Base-by-base conservation (phyloP, 1,284 basidiomycete species). In the Fomitopsis pinicola region DNA sequence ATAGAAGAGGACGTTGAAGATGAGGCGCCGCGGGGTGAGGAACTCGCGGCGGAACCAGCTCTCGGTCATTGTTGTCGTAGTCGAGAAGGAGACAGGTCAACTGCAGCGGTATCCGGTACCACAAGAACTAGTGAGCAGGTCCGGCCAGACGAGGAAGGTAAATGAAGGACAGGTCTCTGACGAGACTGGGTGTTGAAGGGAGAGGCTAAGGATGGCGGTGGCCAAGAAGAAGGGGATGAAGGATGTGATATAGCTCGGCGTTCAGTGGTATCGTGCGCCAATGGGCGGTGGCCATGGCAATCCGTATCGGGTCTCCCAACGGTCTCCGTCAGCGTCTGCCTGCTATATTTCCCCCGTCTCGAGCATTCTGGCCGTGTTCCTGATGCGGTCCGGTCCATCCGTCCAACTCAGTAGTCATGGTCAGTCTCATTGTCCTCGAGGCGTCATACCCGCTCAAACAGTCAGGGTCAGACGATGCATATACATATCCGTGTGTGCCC, bases 1-100 rank as follows among this genome's bases (percentile, higher is more conserved):
- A 68, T 93, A 91, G 76, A 92, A 94, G 46, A 93, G 67, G 66
- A 89, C 70, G 67, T 91, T 91, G 77, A 92, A 91, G 61, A 79
- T 72, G 64, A 91, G 82, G 68, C 88, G 82, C 69, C 83, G 78
- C 2, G 81, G 81, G 35, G 70, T 76, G 60, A 89, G 77, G 65
- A 92, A 83, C 76, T 92, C 90, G 68, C 83, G 81, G 54, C 79
- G 82, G 69, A 91, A 84, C 87, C 89, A 92, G 70, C 68, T 81
- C 78, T 84, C 83, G 66, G 76, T 77, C 88, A 89, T 90, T 62
- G 65, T 69, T 62, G 65, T 69, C 58, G 68, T 71, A 60, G 65
- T 63, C 62, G 62, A 72, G 59, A 65, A 69, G 62, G 57, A 58
- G 60, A 67, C 65, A 60, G 68, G 61, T 67, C 58, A 55, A 62